phyloP scores from a whole-genome alignment of 2,329 filamentous ascomycete species.

The Pyrenophora seminiperda region DNA sequence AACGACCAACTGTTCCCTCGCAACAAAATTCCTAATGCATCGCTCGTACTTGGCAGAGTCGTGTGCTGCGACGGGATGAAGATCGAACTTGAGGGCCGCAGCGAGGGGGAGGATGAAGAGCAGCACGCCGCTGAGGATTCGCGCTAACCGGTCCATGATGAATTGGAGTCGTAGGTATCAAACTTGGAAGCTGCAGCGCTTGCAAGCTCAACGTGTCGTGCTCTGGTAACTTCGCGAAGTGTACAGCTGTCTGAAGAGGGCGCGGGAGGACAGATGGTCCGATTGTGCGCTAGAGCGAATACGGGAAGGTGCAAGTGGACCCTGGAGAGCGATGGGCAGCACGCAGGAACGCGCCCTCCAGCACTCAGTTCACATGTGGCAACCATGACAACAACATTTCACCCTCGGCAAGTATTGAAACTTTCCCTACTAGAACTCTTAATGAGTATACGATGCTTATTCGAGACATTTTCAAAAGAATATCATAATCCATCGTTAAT shows the following conservation, averaged over 20 bases:
- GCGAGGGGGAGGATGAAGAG: conserved; percentile 53
- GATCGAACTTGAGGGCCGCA: conserved; percentile 88
- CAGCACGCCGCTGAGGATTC: conserved; percentile 38
- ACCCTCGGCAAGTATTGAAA: too few species aligned
- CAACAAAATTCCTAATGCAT: conserved; percentile 96
- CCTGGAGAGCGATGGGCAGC: conserved; percentile 9
- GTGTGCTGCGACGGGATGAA: conserved; percentile 69
- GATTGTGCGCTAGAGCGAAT: conserved; percentile 21
- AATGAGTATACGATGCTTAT: background rate
- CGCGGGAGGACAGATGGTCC: conserved; percentile 44
- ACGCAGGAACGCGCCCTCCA: background rate
- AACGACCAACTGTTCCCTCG: conserved; percentile 89
- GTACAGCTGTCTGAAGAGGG: conserved; percentile 29
- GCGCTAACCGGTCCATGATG: conserved; percentile 45
- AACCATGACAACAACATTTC: background rate
- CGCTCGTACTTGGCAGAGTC: conserved; percentile 72
- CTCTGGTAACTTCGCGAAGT: conserved; percentile 28
- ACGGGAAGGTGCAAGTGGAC: conserved; percentile 17
- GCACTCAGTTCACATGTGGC: background rate
- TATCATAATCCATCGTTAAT: background rate
- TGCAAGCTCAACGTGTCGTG: conserved; percentile 17
- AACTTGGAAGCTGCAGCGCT: conserved; percentile 19
- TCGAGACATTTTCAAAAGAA: background rate
- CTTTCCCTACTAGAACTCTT: too few species aligned
- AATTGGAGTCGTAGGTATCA: conserved; percentile 13